phyloP scores from a whole-genome alignment of 768 basidiomycete genomes.

The Auriculariales sp. region DNA sequence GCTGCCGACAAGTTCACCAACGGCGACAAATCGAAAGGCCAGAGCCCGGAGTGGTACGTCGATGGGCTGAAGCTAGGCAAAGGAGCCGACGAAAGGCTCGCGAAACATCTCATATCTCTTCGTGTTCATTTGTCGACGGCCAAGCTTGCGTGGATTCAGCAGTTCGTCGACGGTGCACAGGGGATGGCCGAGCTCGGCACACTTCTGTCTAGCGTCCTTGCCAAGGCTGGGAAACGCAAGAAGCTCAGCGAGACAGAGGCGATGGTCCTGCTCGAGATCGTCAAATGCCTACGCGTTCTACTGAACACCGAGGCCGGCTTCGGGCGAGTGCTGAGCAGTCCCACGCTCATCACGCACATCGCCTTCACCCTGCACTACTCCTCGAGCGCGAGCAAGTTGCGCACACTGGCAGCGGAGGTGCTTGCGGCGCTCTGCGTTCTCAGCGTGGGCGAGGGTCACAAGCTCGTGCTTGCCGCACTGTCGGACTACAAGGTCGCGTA shows the following conservation, averaged over 20 bases:
- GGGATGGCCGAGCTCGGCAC: conserved; percentile 52
- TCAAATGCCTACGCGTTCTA: conserved; percentile 69
- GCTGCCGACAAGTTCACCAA: conserved; percentile 13
- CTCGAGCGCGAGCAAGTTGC: conserved; percentile 48
- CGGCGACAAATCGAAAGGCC: conserved; percentile 23
- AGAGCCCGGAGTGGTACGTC: conserved; percentile 48
- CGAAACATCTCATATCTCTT: conserved; percentile 67
- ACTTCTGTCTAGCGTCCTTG: conserved; percentile 45
- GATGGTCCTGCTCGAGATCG: conserved; percentile 51
- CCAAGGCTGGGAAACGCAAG: conserved; percentile 50
- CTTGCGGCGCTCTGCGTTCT: conserved; percentile 76
- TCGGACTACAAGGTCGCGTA: conserved; percentile 64
- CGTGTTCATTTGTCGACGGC: conserved; percentile 80
- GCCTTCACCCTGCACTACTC: conserved; percentile 44
- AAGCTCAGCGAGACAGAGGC: conserved; percentile 49
- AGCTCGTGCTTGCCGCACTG: conserved; percentile 57
- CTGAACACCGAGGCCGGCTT: conserved; percentile 81
- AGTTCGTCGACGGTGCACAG: conserved; percentile 50
- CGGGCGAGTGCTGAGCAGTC: conserved; percentile 43
- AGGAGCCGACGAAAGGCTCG: conserved; percentile 41
- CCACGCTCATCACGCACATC: conserved; percentile 56
- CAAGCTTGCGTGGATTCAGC: conserved; percentile 59
- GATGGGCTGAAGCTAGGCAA: conserved; percentile 42
- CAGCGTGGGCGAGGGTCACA: conserved; percentile 54
- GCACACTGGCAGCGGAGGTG: conserved; percentile 57